Conservation (phyloP, 768 basidiomycete species). For the Russula emetica region DNA sequence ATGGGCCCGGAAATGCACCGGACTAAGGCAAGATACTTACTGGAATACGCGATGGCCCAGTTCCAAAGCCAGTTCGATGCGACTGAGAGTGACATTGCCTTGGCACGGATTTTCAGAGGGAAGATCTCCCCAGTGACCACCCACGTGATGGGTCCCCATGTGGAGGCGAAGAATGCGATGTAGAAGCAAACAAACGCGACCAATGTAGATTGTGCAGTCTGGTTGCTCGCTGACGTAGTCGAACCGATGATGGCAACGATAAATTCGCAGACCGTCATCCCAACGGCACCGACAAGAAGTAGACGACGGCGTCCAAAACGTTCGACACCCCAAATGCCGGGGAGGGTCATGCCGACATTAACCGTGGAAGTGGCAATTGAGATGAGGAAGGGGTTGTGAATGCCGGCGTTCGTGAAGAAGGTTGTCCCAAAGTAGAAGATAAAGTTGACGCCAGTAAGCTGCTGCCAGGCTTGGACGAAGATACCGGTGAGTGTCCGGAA, state of each 20-base stretch:
- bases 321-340: constrained; percentile 80
- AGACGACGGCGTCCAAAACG: constrained; percentile 77
- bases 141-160: constrained; percentile 73
- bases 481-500: constrained; percentile 82
- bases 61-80: constrained; percentile 81
- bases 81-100: constrained; percentile 74
- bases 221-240: constrained; percentile 41
- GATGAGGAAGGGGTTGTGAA: constrained; percentile 48
- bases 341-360: constrained; percentile 73
- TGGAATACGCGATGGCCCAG: constrained; percentile 51
- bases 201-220: constrained; percentile 44
- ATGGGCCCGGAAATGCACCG: not conserved
- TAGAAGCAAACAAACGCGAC: constrained; percentile 53
- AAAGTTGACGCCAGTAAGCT: constrained; percentile 79
- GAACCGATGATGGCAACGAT: constrained; percentile 68
- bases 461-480: constrained; percentile 73
- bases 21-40: not conserved
- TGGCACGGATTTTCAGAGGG: constrained; percentile 77
- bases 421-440: constrained; percentile 51
- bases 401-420: constrained; percentile 46
- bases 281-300: constrained; percentile 71
- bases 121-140: constrained; percentile 74
- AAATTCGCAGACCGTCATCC: constrained; percentile 84
- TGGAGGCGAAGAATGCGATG: constrained; percentile 42
- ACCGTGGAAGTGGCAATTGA: constrained; percentile 69